Percentiles rank a stretch among this genome's conserved stretches.
phyloP scores from a whole-genome alignment of 2,329 filamentous ascomycete species.

The Colletotrichum neosansevieriae region DNA sequence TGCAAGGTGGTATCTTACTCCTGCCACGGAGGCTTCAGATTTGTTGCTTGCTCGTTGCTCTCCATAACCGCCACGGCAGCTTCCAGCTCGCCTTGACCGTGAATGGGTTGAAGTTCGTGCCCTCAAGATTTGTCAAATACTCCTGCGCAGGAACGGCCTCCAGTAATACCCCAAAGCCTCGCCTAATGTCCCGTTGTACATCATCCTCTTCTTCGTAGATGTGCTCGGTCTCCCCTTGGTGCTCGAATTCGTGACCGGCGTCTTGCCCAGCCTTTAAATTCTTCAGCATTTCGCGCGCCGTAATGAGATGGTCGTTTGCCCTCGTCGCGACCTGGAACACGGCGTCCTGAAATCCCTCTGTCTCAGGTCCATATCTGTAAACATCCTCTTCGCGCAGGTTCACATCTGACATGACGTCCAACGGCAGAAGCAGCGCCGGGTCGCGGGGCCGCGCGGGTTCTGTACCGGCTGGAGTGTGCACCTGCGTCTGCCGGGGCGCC shows the following conservation, averaged over 20 bases:
- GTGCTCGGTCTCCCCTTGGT: slow-evolving; percentile 81
- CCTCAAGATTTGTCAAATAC: slow-evolving; percentile 83
- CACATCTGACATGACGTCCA: slow-evolving; percentile 89
- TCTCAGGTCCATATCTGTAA: slow-evolving; percentile 82
- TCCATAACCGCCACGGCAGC: slow-evolving; percentile 81
- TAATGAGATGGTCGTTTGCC: slow-evolving; percentile 96
- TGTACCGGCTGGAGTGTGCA: slow-evolving; percentile 56
- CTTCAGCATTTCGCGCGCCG: slow-evolving; percentile 89
- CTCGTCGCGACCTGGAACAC: slow-evolving; percentile 93
- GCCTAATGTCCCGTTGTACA: slow-evolving; percentile 59
- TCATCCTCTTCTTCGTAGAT: slow-evolving; percentile 57
- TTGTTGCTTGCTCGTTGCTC: slow-evolving; percentile 61
- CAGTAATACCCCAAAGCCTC: slow-evolving; percentile 83
- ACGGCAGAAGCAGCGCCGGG: slow-evolving; percentile 78
- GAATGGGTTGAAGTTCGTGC: slow-evolving; percentile 86
- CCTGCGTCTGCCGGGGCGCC: slow-evolving; percentile 72
- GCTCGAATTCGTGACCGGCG: slow-evolving; percentile 89
- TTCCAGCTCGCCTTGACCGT: slow-evolving; percentile 80
- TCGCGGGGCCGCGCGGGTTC: slow-evolving; percentile 48
- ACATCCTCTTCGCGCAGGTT: slow-evolving; percentile 91
- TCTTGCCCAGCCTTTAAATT: slow-evolving; percentile 80
- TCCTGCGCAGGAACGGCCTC: slow-evolving; percentile 82
- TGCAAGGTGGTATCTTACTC: not conserved
- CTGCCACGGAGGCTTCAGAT: slow-evolving; percentile 50
- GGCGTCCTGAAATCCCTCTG: slow-evolving; percentile 85